A percentile compares a stretch with the other conserved stretches of the same genome.
phyloP scores from a whole-genome alignment of 1,139 yeast genomes.

The Yamadazyma membranifaciens region DNA sequence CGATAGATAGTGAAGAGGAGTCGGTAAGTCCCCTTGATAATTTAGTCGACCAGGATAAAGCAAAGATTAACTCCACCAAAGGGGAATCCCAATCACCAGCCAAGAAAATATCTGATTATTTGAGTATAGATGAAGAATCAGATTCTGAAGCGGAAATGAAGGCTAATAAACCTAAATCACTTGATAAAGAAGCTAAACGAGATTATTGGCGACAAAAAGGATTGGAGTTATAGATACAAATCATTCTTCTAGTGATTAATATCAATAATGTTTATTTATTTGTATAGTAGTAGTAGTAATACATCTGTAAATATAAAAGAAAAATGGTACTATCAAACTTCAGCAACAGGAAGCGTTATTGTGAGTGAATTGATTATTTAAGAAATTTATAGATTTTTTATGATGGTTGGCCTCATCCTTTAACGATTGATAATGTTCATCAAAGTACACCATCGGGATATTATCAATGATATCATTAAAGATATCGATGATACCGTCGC shows the following conservation, averaged over 20 bases:
- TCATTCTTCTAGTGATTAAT: too few species aligned
- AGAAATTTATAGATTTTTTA: slow-evolving; percentile 8
- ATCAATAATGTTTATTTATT: too few species aligned
- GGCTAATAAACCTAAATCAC: slow-evolving; percentile 13
- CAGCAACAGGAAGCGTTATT: slow-evolving; percentile 11
- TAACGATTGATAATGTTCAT: slow-evolving; percentile 15
- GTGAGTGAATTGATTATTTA: slow-evolving; percentile 12
- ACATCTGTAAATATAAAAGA: background rate
- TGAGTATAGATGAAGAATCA: slow-evolving; percentile 23
- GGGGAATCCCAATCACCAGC: slow-evolving; percentile 7
- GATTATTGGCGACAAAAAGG: slow-evolving; percentile 49
- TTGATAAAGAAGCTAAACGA: slow-evolving; percentile 35
- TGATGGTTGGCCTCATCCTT: slow-evolving; percentile 10
- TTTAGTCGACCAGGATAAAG: too few species aligned
- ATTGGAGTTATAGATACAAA: slow-evolving; percentile 27
- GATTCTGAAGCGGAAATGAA: slow-evolving; percentile 14
- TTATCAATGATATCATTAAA: slow-evolving; percentile 41
- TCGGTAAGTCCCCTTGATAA: background rate
- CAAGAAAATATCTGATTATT: slow-evolving; percentile 25
- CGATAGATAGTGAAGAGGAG: slow-evolving; percentile 39
- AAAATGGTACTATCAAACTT: background rate
- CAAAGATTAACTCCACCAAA: background rate
- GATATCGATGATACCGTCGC: slow-evolving; percentile 40
- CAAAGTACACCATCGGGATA: slow-evolving; percentile 38
- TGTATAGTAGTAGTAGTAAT: slow-evolving; percentile 2